Evolutionary conservation across 495 filamentous ascomycete species (phyloP).

Genomic region (Talaromyces borbonicus): DNA sequence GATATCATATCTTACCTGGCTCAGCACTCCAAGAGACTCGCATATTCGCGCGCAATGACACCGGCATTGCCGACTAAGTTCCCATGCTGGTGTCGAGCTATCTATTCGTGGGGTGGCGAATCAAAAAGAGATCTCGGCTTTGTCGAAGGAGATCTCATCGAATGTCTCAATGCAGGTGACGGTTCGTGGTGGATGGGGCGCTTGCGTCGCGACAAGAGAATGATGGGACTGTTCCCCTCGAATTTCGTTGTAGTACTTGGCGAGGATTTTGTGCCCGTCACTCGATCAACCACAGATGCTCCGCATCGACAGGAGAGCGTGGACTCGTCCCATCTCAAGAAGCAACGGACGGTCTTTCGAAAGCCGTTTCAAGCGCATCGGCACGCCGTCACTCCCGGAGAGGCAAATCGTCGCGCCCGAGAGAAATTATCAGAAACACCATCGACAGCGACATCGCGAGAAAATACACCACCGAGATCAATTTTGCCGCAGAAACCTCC

Average conservation of each 20-base stretch:
- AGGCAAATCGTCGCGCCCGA: slow-evolving; percentile 18
- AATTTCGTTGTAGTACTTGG: slow-evolving; percentile 92
- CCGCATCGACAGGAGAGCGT: slow-evolving; percentile 35
- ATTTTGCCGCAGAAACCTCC: slow-evolving; percentile 24
- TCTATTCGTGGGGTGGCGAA: slow-evolving; percentile 97
- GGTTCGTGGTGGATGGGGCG: slow-evolving; percentile 98
- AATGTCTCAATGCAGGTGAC: slow-evolving; percentile 95
- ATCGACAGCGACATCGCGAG: slow-evolving; percentile 40
- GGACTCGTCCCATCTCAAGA: slow-evolving; percentile 35
- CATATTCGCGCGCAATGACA: no score
- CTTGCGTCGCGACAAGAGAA: slow-evolving; percentile 72
- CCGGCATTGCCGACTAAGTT: slow-evolving; percentile 69
- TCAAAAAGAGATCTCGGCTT: slow-evolving; percentile 91
- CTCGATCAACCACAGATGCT: slow-evolving; percentile 53
- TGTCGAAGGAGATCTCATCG: slow-evolving; percentile 94
- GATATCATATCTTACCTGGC: not conserved
- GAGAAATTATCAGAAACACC: slow-evolving; percentile 20
- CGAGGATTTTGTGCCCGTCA: slow-evolving; percentile 72
- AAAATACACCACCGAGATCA: slow-evolving; percentile 25
- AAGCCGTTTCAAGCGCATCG: slow-evolving; percentile 48
- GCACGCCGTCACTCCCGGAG: slow-evolving; percentile 37
- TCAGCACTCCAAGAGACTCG: no score
- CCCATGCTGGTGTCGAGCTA: slow-evolving; percentile 90
- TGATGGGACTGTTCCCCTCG: slow-evolving; percentile 86
- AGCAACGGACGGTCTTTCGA: slow-evolving; percentile 39